Base-by-base conservation (phyloP, 1,139 yeast genomes). In the Candida glucosophila region DNA sequence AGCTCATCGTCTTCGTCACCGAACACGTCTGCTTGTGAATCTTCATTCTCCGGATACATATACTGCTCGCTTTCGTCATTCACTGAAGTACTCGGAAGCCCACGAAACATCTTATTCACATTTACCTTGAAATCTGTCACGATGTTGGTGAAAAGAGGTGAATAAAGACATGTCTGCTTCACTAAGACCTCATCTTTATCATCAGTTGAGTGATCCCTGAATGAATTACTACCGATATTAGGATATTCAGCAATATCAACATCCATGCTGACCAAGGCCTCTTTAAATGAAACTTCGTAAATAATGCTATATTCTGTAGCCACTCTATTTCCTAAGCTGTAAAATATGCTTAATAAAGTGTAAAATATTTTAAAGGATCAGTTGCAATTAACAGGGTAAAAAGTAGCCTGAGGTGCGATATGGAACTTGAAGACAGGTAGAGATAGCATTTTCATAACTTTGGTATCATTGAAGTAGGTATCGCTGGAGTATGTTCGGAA, bases 31-130 rank as follows among this genome's bases (percentile, higher is more conserved):
- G 49, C 39, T 35, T 59, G 67, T 1, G 68, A 61, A 32, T 63
- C 68, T 22, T 53, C 58, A 21, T 57, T 65, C 14, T 47, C 51
- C 1, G 60, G 55, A 3, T 54, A 45, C 23, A 59, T 30, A 12
- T 43, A 46, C 34, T 62, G 68, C 35, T 58, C 60, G 14, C 47
- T 50, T 24, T 59, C 67, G 24, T 61, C 69, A 29, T 59, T 58
- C 15, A 55, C 43, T 6, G 61, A 50, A 5, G 47, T 35, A 34
- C 57, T 51, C 11, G 54, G 32, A 15, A 61, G 46, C 6, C 63
- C 66, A 11, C 44, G 35, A 18, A 58, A 49, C 9, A 55, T 53
- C 35, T 64, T 64, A 25, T 44, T 43, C 12, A 41, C 32, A 14
- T 45, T 43, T 2, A 63, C 67, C 20, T 41, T 37, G 36, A 63